Evolutionary conservation across 139 green algal genomes (phyloP), one percentile per base, ranked within the genome.

Genomic region (Chlamydomonas incerta): DNA sequence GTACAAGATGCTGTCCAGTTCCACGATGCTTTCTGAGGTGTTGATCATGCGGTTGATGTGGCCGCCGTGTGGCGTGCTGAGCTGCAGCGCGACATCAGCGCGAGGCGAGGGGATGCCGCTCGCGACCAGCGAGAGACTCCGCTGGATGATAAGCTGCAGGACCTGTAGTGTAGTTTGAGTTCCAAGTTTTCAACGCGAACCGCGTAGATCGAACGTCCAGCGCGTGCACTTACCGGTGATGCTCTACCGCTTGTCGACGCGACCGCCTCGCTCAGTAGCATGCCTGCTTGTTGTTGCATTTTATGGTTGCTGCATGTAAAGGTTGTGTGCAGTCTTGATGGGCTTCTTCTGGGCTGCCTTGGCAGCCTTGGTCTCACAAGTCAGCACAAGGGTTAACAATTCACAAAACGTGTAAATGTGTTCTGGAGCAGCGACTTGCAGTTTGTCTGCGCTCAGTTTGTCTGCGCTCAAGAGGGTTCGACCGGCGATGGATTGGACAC

Each of bases 31-130:
- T 15, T 79, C 68, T 15, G 55, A 41, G 1, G 50, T 50, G 21
- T 62, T 63, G 28, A 86, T 79, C 68, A 86, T 71, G 23, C 66
- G 65, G 46, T 77, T 79, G 8, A 86, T 65, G 34, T 86, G 80
- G 2, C 80, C 80, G 3, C 80, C 80, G 35, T 86, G 67, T 15
- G 68, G 68, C 4, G 52, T 79, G 68, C 80, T 86, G 8, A 86
- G 68, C 24, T 86, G 47, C 34, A 80, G 55, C 34, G 80, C 80
- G 20, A 86, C 68, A 28, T 86, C 80, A 18, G 46, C 68, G 34
- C 80, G 80, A 17, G 80, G 80, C 6, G 50, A 57, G 23, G 80
- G 80, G 15, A 86, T 26, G 13, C 80, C 80, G 10, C 68, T 79
- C 14, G 52, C 68, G 1, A 86, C 80, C 1, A 86, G 55, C 14